These are phyloP conservation scores for Alternaria longipes DNA, from an alignment of 2,329 filamentous ascomycete species.

Conservation along the genomic window DNA sequence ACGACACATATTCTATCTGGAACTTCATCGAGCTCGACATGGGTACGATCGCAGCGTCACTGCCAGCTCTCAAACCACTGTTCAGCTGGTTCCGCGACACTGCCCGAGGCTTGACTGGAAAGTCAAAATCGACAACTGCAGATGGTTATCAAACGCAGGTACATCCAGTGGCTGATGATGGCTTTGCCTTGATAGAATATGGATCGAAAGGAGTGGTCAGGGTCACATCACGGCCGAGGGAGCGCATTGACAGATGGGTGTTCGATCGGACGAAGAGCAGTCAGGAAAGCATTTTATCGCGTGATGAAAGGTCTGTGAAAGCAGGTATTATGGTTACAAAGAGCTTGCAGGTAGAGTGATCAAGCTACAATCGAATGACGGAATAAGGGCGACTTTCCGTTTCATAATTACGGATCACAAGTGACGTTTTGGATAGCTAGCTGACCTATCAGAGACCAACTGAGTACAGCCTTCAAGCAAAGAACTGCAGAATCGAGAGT, in stretches of 20 bases:
- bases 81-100: constrained; percentile 37
- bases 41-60: constrained; percentile 55
- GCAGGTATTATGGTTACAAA: background rate
- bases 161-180: background rate
- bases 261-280: background rate
- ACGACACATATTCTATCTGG: constrained; percentile 57
- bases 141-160: background rate
- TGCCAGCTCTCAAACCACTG: constrained; percentile 53
- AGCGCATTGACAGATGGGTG: background rate
- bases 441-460: too few relatives aligned
- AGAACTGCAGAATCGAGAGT: too few relatives aligned
- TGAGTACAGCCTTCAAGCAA: too few relatives aligned
- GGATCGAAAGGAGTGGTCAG: background rate
- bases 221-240: background rate
- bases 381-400: too few relatives aligned
- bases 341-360: background rate
- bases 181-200: background rate
- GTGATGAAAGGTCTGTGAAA: background rate
- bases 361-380: background rate
- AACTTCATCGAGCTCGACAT: constrained; percentile 57
- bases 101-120: constrained; percentile 12
- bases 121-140: background rate
- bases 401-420: too few relatives aligned
- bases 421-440: too few relatives aligned
- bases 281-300: background rate